phyloP scores from a whole-genome alignment of 768 basidiomycete genomes.

The Suillus cothurnatus region DNA sequence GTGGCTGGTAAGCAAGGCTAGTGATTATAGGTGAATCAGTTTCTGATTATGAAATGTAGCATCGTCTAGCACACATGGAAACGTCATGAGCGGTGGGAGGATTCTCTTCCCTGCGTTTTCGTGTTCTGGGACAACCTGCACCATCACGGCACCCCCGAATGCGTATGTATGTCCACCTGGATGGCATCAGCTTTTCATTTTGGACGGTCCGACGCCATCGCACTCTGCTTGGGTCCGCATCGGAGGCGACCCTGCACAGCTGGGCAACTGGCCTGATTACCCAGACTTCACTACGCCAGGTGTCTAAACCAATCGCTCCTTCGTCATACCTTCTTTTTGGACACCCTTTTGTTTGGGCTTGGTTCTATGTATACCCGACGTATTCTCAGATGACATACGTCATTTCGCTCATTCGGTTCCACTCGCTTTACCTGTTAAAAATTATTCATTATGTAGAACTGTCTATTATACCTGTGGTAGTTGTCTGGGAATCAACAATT shows the following conservation, averaged over 20 bases:
- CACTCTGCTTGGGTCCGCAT: constrained; percentile 76
- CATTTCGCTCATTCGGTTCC: neutral
- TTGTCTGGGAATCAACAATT: neutral
- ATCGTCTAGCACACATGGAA: constrained; percentile 77
- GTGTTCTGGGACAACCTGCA: constrained; percentile 70
- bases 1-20: constrained; percentile 52
- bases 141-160: constrained; percentile 78
- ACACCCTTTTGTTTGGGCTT: neutral
- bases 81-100: constrained; percentile 67
- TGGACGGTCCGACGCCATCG: constrained; percentile 80
- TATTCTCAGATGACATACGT: neutral
- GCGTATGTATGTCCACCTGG: constrained; percentile 68
- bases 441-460: neutral
- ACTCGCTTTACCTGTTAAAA: neutral
- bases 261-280: constrained; percentile 76
- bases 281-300: constrained; percentile 73
- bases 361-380: neutral
- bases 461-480: neutral
- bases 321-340: neutral
- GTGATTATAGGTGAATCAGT: neutral
- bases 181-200: constrained; percentile 75
- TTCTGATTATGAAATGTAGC: constrained; percentile 40
- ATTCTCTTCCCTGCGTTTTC: constrained; percentile 74
- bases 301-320: constrained; percentile 34
- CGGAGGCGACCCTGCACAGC: constrained; percentile 68